A percentile compares a stretch with the other conserved stretches of the same genome.
Conservation (phyloP, 495 filamentous ascomycete species). For the Chaetomium tenue region DNA sequence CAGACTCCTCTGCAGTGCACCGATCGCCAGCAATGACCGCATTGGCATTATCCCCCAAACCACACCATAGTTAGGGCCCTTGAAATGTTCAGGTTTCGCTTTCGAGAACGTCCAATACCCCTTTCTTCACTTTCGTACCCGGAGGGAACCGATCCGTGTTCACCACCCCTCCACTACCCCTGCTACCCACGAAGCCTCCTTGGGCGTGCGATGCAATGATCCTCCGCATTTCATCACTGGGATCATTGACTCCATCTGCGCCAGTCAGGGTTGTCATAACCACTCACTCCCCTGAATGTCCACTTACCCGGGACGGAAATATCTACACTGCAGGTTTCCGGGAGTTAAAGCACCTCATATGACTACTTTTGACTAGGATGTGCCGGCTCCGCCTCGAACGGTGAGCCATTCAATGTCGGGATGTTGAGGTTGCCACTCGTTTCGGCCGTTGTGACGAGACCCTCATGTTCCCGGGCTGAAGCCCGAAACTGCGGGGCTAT, state of each 20-base stretch:
- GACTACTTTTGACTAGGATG: not conserved
- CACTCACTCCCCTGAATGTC: not conserved
- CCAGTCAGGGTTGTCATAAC: not conserved
- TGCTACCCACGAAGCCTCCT: not conserved
- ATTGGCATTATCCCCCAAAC: not conserved
- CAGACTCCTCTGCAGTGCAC: not conserved
- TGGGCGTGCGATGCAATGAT: not conserved
- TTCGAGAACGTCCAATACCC: not conserved
- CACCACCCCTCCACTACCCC: not conserved
- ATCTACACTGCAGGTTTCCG: too few species aligned
- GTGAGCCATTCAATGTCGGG: not conserved
- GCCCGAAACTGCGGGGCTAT: conserved; percentile 4
- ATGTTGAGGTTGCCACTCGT: not conserved
- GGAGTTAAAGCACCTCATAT: not conserved
- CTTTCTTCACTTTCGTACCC: not conserved
- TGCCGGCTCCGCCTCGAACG: not conserved
- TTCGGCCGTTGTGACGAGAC: not conserved
- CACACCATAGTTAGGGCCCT: not conserved
- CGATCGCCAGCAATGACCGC: not conserved
- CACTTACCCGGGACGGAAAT: not conserved
- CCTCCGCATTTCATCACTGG: not conserved
- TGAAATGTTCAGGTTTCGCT: not conserved
- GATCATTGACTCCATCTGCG: too few species aligned
- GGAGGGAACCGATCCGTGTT: not conserved
- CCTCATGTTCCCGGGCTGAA: not conserved